A percentile compares a stretch with the other conserved stretches of the same genome.
phyloP scores from a whole-genome alignment of 495 filamentous ascomycete species.

The Annulohypoxylon moriforme region DNA sequence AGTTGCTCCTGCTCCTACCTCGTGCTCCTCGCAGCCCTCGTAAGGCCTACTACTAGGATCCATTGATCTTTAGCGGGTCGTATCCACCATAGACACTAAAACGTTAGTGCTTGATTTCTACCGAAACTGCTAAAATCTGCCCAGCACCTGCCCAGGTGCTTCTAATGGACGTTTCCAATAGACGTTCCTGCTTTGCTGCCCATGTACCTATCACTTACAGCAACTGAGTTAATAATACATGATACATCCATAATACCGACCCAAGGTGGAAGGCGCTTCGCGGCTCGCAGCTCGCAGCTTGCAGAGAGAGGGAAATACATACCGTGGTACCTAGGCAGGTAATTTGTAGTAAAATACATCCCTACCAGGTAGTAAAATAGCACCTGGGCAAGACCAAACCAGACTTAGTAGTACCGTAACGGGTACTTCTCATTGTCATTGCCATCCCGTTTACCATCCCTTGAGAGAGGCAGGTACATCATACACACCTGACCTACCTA shows the following conservation, averaged over 20 bases:
- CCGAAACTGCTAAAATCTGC: constrained; percentile 33
- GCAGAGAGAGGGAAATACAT: constrained; percentile 18
- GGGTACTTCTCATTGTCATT: constrained; percentile 23
- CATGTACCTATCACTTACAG: not conserved
- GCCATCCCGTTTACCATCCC: constrained; percentile 16
- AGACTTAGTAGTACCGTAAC: constrained; percentile 22
- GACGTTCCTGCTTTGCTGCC: not conserved
- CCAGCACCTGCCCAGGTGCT: constrained; percentile 6
- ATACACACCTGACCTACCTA: constrained; percentile 26
- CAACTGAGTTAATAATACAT: constrained; percentile 6
- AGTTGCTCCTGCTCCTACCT: not conserved
- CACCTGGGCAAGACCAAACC: constrained; percentile 11
- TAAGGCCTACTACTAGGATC: constrained; percentile 11
- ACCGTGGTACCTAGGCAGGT: not conserved
- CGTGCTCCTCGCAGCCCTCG: too few species aligned
- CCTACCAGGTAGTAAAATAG: not conserved
- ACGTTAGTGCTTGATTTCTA: constrained; percentile 39
- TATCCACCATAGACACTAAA: constrained; percentile 38
- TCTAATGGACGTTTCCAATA: not conserved
- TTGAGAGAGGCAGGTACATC: constrained; percentile 37
- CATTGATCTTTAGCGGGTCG: constrained; percentile 43
- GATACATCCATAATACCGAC: constrained; percentile 15
- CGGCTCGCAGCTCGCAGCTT: constrained; percentile 16
- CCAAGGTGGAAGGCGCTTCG: constrained; percentile 40
- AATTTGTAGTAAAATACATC: not conserved